Percentiles rank a stretch among this genome's conserved stretches.
These are phyloP conservation scores for Pestalotiopsis sp. DNA, from an alignment of 2,329 filamentous ascomycete species.

Conservation along the genomic window DNA sequence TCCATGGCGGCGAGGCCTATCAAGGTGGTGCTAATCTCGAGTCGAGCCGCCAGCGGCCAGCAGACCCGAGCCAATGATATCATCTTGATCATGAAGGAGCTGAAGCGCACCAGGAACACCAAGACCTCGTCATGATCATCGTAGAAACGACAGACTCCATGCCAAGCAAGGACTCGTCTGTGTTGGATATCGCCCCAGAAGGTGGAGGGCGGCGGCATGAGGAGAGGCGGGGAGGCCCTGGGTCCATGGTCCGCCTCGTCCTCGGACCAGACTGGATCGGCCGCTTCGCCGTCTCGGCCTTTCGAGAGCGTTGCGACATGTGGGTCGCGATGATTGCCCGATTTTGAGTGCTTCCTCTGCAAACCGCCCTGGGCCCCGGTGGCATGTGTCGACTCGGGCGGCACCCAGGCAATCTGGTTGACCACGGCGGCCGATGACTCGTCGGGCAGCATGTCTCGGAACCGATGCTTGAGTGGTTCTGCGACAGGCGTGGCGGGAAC, in stretches of 20 bases:
- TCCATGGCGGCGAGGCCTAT: slow-evolving; percentile 71
- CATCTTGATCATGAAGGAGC: slow-evolving; percentile 71
- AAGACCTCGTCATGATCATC: slow-evolving; percentile 32
- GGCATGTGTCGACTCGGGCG: slow-evolving; percentile 28
- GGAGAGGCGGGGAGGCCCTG: slow-evolving; percentile 38
- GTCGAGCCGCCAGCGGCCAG: slow-evolving; percentile 69
- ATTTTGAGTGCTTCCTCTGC: slow-evolving; percentile 31
- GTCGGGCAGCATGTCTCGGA: slow-evolving; percentile 18
- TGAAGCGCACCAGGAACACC: slow-evolving; percentile 51
- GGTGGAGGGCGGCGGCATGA: slow-evolving; percentile 52
- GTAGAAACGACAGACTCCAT: slow-evolving; percentile 35
- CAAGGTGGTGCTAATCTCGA: slow-evolving; percentile 67
- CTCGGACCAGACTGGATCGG: slow-evolving; percentile 30
- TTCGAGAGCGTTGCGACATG: slow-evolving; percentile 43
- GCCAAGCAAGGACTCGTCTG: slow-evolving; percentile 35
- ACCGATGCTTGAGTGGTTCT: slow-evolving; percentile 36
- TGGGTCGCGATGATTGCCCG: slow-evolving; percentile 31
- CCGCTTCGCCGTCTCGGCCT: slow-evolving; percentile 40
- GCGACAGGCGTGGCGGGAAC: slow-evolving; percentile 50
- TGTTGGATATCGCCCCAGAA: slow-evolving; percentile 35
- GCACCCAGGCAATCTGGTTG: slow-evolving; percentile 21
- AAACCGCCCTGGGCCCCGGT: slow-evolving; percentile 30
- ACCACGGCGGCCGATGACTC: slow-evolving; percentile 15
- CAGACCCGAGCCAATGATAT: slow-evolving; percentile 68
- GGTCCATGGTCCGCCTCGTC: slow-evolving; percentile 15